Evolutionary conservation across 495 filamentous ascomycete species (phyloP).

Genomic region (Mytilinidion resinicola): DNA sequence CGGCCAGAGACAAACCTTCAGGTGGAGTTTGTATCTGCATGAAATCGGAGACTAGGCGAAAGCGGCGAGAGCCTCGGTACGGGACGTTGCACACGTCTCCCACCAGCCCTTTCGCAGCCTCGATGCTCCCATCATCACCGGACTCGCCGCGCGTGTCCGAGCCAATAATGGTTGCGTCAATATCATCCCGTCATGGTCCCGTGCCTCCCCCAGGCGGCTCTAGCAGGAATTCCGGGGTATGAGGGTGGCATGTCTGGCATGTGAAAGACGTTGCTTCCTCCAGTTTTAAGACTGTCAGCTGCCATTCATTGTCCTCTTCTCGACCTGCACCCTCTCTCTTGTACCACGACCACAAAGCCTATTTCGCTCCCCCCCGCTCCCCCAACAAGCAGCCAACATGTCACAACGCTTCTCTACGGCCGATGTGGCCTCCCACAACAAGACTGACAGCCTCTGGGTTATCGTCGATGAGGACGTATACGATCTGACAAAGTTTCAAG

Average conservation of each 20-base stretch:
- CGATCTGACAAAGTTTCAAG: slow-evolving; percentile 88
- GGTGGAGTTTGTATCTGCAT: too few species aligned
- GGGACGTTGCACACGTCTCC: too few species aligned
- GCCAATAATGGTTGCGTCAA: too few species aligned
- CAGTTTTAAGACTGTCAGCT: slow-evolving; percentile 1
- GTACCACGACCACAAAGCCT: slow-evolving; percentile 4
- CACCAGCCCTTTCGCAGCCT: too few species aligned
- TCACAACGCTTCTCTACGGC: slow-evolving; percentile 74
- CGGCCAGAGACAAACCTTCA: too few species aligned
- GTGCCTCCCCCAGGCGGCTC: not conserved
- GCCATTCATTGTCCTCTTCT: slow-evolving; percentile 4
- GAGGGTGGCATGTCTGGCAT: not conserved
- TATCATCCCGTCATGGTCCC: not conserved
- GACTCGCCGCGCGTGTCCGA: too few species aligned
- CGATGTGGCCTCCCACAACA: slow-evolving; percentile 89
- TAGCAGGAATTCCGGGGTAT: not conserved
- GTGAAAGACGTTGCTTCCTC: not conserved
- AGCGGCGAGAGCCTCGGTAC: too few species aligned
- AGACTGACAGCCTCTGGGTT: slow-evolving; percentile 77
- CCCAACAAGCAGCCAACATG: slow-evolving; percentile 50
- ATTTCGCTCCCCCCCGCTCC: too few species aligned
- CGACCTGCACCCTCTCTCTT: not conserved
- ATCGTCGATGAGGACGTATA: slow-evolving; percentile 95
- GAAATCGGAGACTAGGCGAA: too few species aligned
- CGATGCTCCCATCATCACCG: too few species aligned